Percentiles rank a stretch among this genome's conserved stretches.
Conservation (phyloP, 2,329 filamentous ascomycete species). For the Lecanicillium sp. region DNA sequence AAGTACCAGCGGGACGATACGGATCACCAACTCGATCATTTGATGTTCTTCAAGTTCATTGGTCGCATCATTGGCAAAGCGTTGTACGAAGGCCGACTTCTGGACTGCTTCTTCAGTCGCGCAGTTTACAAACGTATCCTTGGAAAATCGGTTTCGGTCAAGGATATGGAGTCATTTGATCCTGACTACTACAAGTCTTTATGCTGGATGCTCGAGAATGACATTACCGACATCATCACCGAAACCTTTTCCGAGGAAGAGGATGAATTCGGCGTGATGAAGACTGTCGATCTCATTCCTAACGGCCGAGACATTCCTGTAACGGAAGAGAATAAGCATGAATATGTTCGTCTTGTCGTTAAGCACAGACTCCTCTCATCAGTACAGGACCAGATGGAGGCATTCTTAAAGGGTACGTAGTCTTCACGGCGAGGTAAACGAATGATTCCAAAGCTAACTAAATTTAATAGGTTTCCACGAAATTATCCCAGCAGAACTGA, state of each 20-base stretch:
- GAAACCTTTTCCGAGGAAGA: constrained; percentile 94
- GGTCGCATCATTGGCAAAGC: constrained; percentile 97
- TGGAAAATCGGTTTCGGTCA: constrained; percentile 89
- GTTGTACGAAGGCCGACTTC: constrained; percentile 86
- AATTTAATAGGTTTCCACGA: constrained; percentile 76
- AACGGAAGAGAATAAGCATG: constrained; percentile 96
- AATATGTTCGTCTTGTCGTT: constrained; percentile 89
- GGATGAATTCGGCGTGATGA: constrained; percentile 85
- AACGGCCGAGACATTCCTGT: constrained; percentile 88
- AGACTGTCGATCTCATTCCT: constrained; percentile 76
- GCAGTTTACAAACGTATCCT: constrained; percentile 98
- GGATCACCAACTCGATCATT: constrained; percentile 57
- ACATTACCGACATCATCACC: constrained; percentile 95
- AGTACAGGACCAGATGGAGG: constrained; percentile 87
- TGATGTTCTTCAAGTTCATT: constrained; percentile 99
- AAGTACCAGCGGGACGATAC: constrained; percentile 7
- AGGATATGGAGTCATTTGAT: constrained; percentile 98
- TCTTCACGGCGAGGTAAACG: background rate
- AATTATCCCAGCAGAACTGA: constrained; percentile 87
- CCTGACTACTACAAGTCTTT: constrained; percentile 98
- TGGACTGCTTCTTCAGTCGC: constrained; percentile 98
- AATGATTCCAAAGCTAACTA: constrained; percentile 5
- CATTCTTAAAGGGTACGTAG: constrained; percentile 71
- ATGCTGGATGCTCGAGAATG: constrained; percentile 96
- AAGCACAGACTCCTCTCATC: constrained; percentile 89